phyloP scores from a whole-genome alignment of 495 filamentous ascomycete genomes.

The Xylaria acuta region DNA sequence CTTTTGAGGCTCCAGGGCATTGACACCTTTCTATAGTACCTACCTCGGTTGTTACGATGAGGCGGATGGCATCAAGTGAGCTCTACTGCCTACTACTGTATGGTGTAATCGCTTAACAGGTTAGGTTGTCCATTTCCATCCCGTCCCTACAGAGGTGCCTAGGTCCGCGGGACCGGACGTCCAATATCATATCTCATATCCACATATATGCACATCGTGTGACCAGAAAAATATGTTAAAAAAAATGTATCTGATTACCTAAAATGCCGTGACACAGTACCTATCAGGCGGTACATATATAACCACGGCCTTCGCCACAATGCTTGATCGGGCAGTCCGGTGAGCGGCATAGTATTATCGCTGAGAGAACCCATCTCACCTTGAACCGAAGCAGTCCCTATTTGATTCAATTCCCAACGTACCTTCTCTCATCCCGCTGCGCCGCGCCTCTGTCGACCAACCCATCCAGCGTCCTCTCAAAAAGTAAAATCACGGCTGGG shows the following conservation, averaged over 20 bases:
- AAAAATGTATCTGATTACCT: constrained; percentile 7
- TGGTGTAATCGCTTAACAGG: background rate
- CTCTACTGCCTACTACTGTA: background rate
- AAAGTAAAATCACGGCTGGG: background rate
- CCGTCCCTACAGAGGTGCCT: background rate
- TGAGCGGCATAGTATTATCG: background rate
- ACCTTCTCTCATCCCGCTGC: background rate
- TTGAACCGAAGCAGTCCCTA: background rate
- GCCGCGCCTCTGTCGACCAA: background rate
- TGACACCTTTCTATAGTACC: background rate
- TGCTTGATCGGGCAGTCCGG: constrained; percentile 9
- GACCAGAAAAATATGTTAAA: background rate
- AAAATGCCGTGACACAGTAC: constrained; percentile 1
- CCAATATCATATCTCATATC: background rate
- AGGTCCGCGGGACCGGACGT: too few species aligned
- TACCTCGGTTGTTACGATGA: background rate
- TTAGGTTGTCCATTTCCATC: background rate
- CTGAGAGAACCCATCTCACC: background rate
- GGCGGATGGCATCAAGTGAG: background rate
- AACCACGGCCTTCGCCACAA: constrained; percentile 4
- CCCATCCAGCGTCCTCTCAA: background rate
- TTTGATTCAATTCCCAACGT: background rate
- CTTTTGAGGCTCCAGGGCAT: background rate
- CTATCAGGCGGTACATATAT: constrained; percentile 9
- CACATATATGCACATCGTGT: constrained; percentile 11